Evolutionary conservation across 306 rosid species (phyloP).

Genomic region (Pachyrhizus erosus): DNA sequence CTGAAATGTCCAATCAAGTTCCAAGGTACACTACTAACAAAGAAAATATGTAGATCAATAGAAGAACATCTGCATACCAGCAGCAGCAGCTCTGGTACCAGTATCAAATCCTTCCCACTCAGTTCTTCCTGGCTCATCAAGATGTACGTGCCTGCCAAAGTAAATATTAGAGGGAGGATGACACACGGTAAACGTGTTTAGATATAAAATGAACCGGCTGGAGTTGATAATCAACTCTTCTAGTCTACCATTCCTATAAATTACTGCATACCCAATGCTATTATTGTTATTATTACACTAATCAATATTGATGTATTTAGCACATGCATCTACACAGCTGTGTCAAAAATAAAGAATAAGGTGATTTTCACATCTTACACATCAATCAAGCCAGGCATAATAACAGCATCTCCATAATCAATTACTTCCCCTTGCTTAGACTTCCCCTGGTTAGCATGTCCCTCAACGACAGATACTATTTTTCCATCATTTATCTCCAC

Average conservation of each 20-base stretch:
- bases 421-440: conserved; percentile 53
- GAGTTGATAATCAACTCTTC: conserved; percentile 1
- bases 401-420: conserved; percentile 84
- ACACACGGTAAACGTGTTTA: conserved; percentile 1
- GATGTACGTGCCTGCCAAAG: conserved; percentile 83
- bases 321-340: conserved; percentile 25
- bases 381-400: conserved; percentile 96
- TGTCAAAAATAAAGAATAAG: neutral
- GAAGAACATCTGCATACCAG: conserved; percentile 63
- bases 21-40: neutral
- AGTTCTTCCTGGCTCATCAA: conserved; percentile 92
- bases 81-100: conserved; percentile 96
- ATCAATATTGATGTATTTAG: neutral
- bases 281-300: neutral
- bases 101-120: conserved; percentile 97
- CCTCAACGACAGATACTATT: conserved; percentile 68
- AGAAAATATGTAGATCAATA: conserved; percentile 26
- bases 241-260: conserved; percentile 21
- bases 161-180: neutral
- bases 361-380: conserved; percentile 60
- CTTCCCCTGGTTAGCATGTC: conserved; percentile 52
- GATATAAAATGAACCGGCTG: conserved; percentile 7
- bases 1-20: conserved; percentile 33
- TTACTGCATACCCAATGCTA: conserved; percentile 5
- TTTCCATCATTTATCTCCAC: conserved; percentile 85